Evolutionary conservation across 2,329 filamentous ascomycete genomes (phyloP).

Genomic region (Ceratocystis diversiconidia): DNA sequence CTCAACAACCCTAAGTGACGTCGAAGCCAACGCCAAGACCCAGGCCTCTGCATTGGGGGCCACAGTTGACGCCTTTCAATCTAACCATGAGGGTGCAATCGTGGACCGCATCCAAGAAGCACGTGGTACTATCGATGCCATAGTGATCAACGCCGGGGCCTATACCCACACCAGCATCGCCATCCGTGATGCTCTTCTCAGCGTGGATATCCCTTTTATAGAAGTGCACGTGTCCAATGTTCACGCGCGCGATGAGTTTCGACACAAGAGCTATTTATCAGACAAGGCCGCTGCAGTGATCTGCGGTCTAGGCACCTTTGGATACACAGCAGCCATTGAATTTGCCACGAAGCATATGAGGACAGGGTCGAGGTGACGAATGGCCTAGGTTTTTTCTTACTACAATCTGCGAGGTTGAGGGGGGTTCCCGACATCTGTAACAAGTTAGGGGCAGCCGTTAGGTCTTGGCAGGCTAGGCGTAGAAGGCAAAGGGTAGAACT

Average conservation of each 20-base stretch:
- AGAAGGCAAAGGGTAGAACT: neutral
- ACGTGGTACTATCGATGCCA: slow-evolving; percentile 42
- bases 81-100: slow-evolving; percentile 63
- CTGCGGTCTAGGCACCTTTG: slow-evolving; percentile 50
- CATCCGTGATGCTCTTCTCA: slow-evolving; percentile 57
- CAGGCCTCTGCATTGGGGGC: slow-evolving; percentile 37
- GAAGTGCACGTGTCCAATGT: slow-evolving; percentile 69
- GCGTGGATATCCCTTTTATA: slow-evolving; percentile 57
- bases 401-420: slow-evolving; percentile 18
- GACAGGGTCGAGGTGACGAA: slow-evolving; percentile 22
- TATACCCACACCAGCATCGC: slow-evolving; percentile 66
- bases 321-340: slow-evolving; percentile 48
- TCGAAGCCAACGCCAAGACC: slow-evolving; percentile 35
- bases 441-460: neutral
- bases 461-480: neutral
- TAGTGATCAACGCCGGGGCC: slow-evolving; percentile 63
- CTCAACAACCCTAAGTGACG: slow-evolving; percentile 49
- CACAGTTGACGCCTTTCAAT: slow-evolving; percentile 50
- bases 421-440: slow-evolving; percentile 11
- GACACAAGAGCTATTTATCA: slow-evolving; percentile 56
- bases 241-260: slow-evolving; percentile 53
- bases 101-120: slow-evolving; percentile 60
- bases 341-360: slow-evolving; percentile 34
- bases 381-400: neutral
- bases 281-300: slow-evolving; percentile 66